phyloP scores from a whole-genome alignment of 2,329 filamentous ascomycete genomes.

The Fusarium algeriense region DNA sequence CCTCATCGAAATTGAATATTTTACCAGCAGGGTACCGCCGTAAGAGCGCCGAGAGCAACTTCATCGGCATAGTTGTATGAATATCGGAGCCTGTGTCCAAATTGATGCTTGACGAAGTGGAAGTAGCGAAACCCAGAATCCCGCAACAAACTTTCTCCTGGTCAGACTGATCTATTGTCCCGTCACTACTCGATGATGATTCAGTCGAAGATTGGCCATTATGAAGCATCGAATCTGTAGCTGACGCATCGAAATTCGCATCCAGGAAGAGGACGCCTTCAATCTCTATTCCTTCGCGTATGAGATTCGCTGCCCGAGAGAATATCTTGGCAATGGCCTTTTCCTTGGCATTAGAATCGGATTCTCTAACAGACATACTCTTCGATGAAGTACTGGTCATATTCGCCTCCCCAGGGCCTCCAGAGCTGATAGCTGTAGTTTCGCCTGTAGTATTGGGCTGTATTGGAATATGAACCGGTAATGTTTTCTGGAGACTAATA shows the following conservation, averaged over 20 bases:
- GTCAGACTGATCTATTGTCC: slow-evolving; percentile 20
- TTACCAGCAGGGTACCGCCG: slow-evolving; percentile 61
- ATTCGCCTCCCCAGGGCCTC: not conserved
- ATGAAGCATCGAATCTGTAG: slow-evolving; percentile 28
- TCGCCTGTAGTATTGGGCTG: slow-evolving; percentile 14
- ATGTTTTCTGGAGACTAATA: slow-evolving; percentile 3
- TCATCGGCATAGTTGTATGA: slow-evolving; percentile 52
- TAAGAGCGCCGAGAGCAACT: slow-evolving; percentile 56
- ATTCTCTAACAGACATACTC: not conserved
- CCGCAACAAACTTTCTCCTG: slow-evolving; percentile 44
- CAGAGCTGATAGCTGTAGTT: not conserved
- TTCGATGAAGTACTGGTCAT: slow-evolving; percentile 5
- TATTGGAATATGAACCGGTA: slow-evolving; percentile 9
- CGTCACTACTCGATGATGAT: slow-evolving; percentile 47
- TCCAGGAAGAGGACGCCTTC: slow-evolving; percentile 54
- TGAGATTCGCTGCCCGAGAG: slow-evolving; percentile 58
- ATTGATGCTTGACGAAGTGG: slow-evolving; percentile 50
- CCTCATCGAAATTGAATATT: slow-evolving; percentile 59
- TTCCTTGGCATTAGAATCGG: slow-evolving; percentile 7
- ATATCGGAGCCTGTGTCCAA: slow-evolving; percentile 35
- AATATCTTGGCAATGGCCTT: slow-evolving; percentile 49
- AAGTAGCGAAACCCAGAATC: slow-evolving; percentile 56
- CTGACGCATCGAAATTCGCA: slow-evolving; percentile 43
- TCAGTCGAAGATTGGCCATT: slow-evolving; percentile 33
- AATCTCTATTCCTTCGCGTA: slow-evolving; percentile 57